Conservation (phyloP, 352 stramenopile genomes). For the Ophiocytium majus region DNA sequence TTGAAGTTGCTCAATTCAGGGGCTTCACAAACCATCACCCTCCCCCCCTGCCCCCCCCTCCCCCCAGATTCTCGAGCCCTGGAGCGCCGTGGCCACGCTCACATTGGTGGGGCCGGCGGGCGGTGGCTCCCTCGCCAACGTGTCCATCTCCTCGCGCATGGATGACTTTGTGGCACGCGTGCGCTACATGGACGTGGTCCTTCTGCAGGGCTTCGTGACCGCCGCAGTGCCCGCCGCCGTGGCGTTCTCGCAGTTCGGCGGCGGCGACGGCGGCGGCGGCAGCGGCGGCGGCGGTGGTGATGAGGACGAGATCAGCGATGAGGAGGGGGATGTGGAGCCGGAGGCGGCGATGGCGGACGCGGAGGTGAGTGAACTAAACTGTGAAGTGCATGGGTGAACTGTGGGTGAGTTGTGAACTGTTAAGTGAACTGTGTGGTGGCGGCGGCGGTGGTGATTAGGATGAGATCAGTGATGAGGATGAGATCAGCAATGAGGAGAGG, state of each 20-base stretch:
- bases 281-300: not conserved
- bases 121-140: slow-evolving; percentile 16
- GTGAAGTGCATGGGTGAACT: not conserved
- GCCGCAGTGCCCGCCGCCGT: not conserved
- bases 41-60: too few relatives aligned
- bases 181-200: slow-evolving; percentile 47
- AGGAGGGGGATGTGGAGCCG: not conserved
- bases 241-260: not conserved
- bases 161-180: slow-evolving; percentile 40
- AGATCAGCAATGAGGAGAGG: not conserved
- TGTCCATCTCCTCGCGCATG: slow-evolving; percentile 1
- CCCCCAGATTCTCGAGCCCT: slow-evolving; percentile 45
- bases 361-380: not conserved
- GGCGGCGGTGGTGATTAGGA: too few relatives aligned
- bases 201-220: slow-evolving; percentile 21
- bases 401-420: too few relatives aligned
- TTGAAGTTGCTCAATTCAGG: too few relatives aligned
- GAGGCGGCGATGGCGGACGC: not conserved
- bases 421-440: too few relatives aligned
- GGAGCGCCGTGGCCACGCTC: slow-evolving; percentile 23
- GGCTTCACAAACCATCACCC: too few relatives aligned
- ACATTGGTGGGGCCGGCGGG: slow-evolving; percentile 18
- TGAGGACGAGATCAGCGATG: not conserved
- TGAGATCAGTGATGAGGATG: too few relatives aligned
- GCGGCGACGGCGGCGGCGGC: not conserved